Evolutionary conservation across 1,284 basidiomycete species (phyloP), one percentile per base, ranked within the genome.

Genomic region (Erythrobasidium hasegawianum): DNA sequence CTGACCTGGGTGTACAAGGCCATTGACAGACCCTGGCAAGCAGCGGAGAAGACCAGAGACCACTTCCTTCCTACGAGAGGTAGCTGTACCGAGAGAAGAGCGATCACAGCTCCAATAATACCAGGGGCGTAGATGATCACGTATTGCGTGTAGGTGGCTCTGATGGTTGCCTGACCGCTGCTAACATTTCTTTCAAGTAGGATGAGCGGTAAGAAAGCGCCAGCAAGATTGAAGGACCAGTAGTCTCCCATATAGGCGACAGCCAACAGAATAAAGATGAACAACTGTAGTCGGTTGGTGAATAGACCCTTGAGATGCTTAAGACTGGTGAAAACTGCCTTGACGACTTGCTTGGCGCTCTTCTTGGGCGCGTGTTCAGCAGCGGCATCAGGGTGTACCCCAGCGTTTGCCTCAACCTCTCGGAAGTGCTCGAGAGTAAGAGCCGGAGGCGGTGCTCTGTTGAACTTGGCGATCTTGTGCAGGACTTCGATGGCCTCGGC

Each of bases 401-500:
- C 33, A 33, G 11, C 33, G 10, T 52, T 29, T 7, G 24, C 20
- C 9, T 65, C 62, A 24, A 65, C 38, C 27, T 65, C 33, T 57
- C 72, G 74, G 14, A 86, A 77, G 61, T 82, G 77, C 55, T 83
- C 83, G 7, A 84, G 68, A 4, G 80, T 83, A 38, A 87, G 77
- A 26, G 26, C 47, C n/a, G 77, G 80, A 26, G 77, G 80, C 52
- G 74, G 77, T 56, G 71, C 81, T 1, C 83, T 81, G 74, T 94
- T 91, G 77, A 84, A 87, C 33, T 77, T 76, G 1, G 89, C 89
- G 18, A 91, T 82, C 29, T 80, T 80, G 68, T 85, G 82, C 22
- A 92, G 78, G 57, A 89, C 81, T 16, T 82, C 82, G 24, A 91
- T 84, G 0, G 89, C 89, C 57, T 86, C 83, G 14, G 80, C 81